Evolutionary conservation across 2,329 filamentous ascomycete species (phyloP), one percentile per base, ranked within the genome.

Genomic region (Colletotrichum lentis): DNA sequence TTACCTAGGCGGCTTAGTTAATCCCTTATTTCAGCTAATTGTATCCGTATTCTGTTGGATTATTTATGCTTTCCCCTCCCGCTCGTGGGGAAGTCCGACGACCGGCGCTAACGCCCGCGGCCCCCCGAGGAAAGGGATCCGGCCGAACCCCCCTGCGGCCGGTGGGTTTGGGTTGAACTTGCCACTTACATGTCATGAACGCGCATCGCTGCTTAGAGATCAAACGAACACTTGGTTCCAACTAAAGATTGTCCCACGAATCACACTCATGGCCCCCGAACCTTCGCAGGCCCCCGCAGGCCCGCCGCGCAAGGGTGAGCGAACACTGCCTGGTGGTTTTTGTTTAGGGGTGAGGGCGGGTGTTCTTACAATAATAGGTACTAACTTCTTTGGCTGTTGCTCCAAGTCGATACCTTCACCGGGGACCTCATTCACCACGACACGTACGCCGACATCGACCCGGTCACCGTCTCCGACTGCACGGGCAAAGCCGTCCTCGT

Each of bases 361-460:
- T n/a, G n/a, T n/a, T n/a, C n/a, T n/a, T n/a, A n/a, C n/a, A n/a
- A n/a, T n/a, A n/a, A n/a, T n/a, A n/a, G n/a, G n/a, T n/a, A n/a
- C n/a, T n/a, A n/a, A n/a, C n/a, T n/a, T n/a, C n/a, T n/a, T n/a
- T n/a, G n/a, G n/a, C n/a, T n/a, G n/a, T n/a, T n/a, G n/a, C n/a
- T n/a, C n/a, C n/a, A n/a, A n/a, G 72, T 71, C 31, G 68, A 71
- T 41, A 57, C 71, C 16, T 76, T 76, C 58, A 76, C 75, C 27
- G 70, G 73, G 10, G 55, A 56, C 8, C 76, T 71, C n/a, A 57
- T 77, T 2, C 81, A 82, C 73, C 74, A 78, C 61, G 81, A 86
- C 71, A 88, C 84, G 2, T 89, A 89, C 73, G 79, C 82, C 0
- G 78, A 77, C 66, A 88, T 89, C 73, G 76, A 81, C 66, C 77